phyloP scores from a whole-genome alignment of 768 basidiomycete genomes.

The Hygrophoropsis aurantiaca region DNA sequence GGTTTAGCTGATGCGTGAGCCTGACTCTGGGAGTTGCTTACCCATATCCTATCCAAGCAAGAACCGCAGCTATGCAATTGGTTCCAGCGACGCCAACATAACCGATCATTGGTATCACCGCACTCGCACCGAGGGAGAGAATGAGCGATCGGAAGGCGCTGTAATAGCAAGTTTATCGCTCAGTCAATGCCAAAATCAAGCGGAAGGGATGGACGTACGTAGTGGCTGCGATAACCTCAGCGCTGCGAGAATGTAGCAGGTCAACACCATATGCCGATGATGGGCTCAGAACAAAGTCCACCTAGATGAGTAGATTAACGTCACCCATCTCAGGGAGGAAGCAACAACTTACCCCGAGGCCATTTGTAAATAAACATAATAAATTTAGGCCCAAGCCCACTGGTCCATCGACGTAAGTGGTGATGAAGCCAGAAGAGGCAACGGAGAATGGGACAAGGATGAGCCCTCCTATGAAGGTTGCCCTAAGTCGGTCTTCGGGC shows the following conservation, averaged over 20 bases:
- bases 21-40: constrained; percentile 29
- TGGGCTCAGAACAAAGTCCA: constrained; percentile 57
- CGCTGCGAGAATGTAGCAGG: constrained; percentile 57
- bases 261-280: constrained; percentile 60
- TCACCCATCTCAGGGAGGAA: not conserved
- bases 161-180: not conserved
- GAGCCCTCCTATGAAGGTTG: constrained; percentile 43
- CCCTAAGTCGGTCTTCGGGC: constrained; percentile 69
- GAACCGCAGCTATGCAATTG: constrained; percentile 43
- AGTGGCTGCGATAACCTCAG: constrained; percentile 60
- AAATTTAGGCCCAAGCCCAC: constrained; percentile 52
- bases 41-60: constrained; percentile 54
- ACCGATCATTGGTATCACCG: constrained; percentile 54
- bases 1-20: not conserved
- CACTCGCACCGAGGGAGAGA: constrained; percentile 34
- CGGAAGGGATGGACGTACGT: constrained; percentile 37
- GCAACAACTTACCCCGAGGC: constrained; percentile 51
- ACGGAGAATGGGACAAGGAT: constrained; percentile 55
- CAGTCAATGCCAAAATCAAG: not conserved
- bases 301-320: constrained; percentile 31
- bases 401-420: constrained; percentile 47
- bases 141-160: constrained; percentile 23
- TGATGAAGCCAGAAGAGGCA: constrained; percentile 48
- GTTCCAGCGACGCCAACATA: constrained; percentile 50
- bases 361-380: constrained; percentile 60